Evolutionary conservation across 768 basidiomycete genomes (phyloP).

Genomic region (Galerina marginata): DNA sequence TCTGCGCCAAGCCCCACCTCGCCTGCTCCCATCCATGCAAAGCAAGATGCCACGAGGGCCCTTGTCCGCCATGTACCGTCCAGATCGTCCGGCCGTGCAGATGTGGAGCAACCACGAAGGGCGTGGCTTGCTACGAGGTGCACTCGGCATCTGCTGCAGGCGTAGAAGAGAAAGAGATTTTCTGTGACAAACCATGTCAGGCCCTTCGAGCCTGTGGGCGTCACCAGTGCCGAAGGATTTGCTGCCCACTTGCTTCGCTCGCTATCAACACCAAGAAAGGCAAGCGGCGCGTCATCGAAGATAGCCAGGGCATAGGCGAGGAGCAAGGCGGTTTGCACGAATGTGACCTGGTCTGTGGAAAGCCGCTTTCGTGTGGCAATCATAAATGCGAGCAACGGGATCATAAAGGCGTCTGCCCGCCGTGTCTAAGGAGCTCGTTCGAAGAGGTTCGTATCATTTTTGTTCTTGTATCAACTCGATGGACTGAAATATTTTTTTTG

Average conservation of each 20-base stretch:
- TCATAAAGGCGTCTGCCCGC: conserved; percentile 81
- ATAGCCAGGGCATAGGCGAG: conserved; percentile 46
- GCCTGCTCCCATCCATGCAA: conserved; percentile 80
- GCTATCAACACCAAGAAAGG: conserved; percentile 56
- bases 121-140: conserved; percentile 59
- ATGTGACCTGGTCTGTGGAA: conserved; percentile 84
- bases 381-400: conserved; percentile 82
- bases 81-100: conserved; percentile 80
- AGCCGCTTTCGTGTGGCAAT: conserved; percentile 73
- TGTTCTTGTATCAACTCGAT: too few species aligned
- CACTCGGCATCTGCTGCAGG: conserved; percentile 37
- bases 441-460: conserved; percentile 67
- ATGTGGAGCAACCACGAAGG: conserved; percentile 72
- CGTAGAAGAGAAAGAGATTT: conserved; percentile 54
- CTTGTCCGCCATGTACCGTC: conserved; percentile 81
- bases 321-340: conserved; percentile 77
- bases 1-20: conserved; percentile 67
- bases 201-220: conserved; percentile 83
- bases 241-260: conserved; percentile 86
- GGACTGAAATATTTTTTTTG: background rate
- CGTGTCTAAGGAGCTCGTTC: conserved; percentile 88
- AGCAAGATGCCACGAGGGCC: conserved; percentile 72
- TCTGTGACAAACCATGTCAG: conserved; percentile 82
- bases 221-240: conserved; percentile 84
- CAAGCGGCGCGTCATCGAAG: conserved; percentile 54